These are phyloP conservation scores for Yarrowia sp. DNA, from an alignment of 805 yeast species.

Conservation along the genomic window DNA sequence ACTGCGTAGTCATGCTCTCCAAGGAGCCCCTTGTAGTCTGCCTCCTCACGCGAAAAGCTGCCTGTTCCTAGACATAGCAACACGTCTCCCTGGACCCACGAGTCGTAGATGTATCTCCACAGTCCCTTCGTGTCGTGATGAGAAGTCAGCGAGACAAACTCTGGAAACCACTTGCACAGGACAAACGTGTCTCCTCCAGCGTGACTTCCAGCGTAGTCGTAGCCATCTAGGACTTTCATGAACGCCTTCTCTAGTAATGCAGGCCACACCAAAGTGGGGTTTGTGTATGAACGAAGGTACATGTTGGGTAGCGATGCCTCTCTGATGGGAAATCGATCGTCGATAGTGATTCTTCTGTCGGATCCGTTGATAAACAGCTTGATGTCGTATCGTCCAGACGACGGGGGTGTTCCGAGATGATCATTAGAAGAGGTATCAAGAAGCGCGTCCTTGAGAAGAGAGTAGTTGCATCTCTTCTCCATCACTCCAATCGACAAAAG, in stretches of 20 bases:
- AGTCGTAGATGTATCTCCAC: conserved; percentile 40
- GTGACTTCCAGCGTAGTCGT: conserved; percentile 70
- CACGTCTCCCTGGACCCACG: conserved; percentile 42
- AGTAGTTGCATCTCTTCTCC: conserved; percentile 29
- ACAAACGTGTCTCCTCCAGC: conserved; percentile 66
- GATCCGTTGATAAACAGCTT: conserved; percentile 54
- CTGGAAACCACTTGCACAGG: conserved; percentile 74
- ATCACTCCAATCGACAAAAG: conserved; percentile 50
- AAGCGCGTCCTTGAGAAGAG: conserved; percentile 30
- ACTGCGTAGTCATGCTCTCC: conserved; percentile 73
- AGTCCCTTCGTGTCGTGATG: conserved; percentile 31
- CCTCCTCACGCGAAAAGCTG: conserved; percentile 39
- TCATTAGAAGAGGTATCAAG: conserved; percentile 29
- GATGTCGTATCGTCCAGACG: conserved; percentile 42
- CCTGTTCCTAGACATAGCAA: conserved; percentile 72
- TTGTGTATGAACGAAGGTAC: conserved; percentile 42
- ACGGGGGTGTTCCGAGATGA: conserved; percentile 30
- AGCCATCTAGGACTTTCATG: conserved; percentile 59
- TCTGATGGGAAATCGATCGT: conserved; percentile 47
- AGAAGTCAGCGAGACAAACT: conserved; percentile 41
- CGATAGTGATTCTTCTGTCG: conserved; percentile 48
- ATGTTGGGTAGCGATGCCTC: conserved; percentile 31
- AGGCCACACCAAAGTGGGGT: conserved; percentile 53
- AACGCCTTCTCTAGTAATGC: conserved; percentile 77
- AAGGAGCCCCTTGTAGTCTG: conserved; percentile 43